Base-by-base conservation (phyloP, 2,329 filamentous ascomycete species). In the Pseudocercospora musae region DNA sequence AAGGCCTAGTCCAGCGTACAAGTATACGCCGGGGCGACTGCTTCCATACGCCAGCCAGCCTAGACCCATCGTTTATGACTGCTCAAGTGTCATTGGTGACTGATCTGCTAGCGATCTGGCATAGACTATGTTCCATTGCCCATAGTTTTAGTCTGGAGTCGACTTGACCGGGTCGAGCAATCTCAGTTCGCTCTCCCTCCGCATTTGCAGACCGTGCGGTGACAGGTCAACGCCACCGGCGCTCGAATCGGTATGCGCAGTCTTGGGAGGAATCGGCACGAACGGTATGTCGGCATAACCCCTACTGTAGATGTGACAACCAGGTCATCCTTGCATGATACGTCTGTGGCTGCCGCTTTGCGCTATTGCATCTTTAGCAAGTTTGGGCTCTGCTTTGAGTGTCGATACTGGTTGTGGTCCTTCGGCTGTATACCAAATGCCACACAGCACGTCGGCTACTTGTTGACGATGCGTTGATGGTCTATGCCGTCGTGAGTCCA, bases 381-480 rank as follows among this genome's bases (percentile, higher is more conserved):
- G 37, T 40, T 40, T 18, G 76, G 62, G 57, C 62, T 1, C 57
- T 73, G n/a, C 61, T 72, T 27, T 57, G 49, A 23, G 56, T 74
- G 5, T 73, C 72, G 0, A 68, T 66, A 5, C 9, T 72, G 5
- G 52, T 71, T n/a, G 62, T 71, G 18, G 23, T 48, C 2, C 68
- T 68, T 2, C 61, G 71, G 21, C 52, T 71, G 2, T 66, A 61
- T 21, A 60, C 67, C 53, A 74, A 74, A 58, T 57, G 62, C 20
- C 59, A 57, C 21, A 68, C 62, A 6, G 67, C 71, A 15, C 62
- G 64, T n/a, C 62, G 68, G 29, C 54, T 73, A 3, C 73, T 70
- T 53, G 62, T 64, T 52, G 72, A 73, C 56, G 72, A 74, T 63
- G 58, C 48, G 3, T 50, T 73, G 10, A 71, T 73, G 67, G 20